A percentile compares a stretch with the other conserved stretches of the same genome.
Evolutionary conservation across 805 yeast species (phyloP).

Genomic region (Kazachstania psychrophila): DNA sequence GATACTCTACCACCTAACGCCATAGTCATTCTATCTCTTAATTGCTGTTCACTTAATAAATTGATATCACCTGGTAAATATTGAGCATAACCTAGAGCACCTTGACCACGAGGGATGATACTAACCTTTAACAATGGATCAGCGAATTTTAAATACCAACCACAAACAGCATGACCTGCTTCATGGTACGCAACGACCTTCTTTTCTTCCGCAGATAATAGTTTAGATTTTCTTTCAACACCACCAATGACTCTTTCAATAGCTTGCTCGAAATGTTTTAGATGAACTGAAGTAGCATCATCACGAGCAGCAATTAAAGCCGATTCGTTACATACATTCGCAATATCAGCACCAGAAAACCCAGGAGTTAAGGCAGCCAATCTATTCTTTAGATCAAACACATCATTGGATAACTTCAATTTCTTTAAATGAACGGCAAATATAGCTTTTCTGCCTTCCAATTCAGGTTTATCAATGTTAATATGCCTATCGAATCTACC

Average conservation of each 20-base stretch:
- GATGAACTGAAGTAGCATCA: constrained; percentile 57
- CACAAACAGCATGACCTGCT: constrained; percentile 98
- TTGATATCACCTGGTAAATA: constrained; percentile 91
- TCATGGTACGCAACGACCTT: constrained; percentile 92
- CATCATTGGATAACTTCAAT: constrained; percentile 47
- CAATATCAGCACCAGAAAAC: constrained; percentile 96
- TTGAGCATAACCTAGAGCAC: constrained; percentile 96
- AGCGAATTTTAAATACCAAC: constrained; percentile 87
- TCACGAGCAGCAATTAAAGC: constrained; percentile 93
- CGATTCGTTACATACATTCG: constrained; percentile 94
- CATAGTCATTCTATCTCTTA: constrained; percentile 89
- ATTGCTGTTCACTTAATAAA: constrained; percentile 65
- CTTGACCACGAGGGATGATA: constrained; percentile 93
- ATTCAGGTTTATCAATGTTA: constrained; percentile 83
- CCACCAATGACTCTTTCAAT: constrained; percentile 98
- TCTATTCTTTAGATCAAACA: constrained; percentile 64
- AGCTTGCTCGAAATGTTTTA: constrained; percentile 85
- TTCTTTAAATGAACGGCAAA: constrained; percentile 77
- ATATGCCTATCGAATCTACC: constrained; percentile 96
- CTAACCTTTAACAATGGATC: constrained; percentile 94
- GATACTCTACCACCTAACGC: constrained; percentile 95
- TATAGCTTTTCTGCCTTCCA: constrained; percentile 90
- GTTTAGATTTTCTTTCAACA: constrained; percentile 77
- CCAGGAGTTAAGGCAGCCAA: constrained; percentile 96
- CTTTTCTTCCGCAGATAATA: constrained; percentile 79